A percentile compares a stretch with the other conserved stretches of the same genome.
These are phyloP conservation scores for Scortechinia acanthostroma DNA, from an alignment of 2,329 filamentous ascomycete species.

Conservation along the genomic window DNA sequence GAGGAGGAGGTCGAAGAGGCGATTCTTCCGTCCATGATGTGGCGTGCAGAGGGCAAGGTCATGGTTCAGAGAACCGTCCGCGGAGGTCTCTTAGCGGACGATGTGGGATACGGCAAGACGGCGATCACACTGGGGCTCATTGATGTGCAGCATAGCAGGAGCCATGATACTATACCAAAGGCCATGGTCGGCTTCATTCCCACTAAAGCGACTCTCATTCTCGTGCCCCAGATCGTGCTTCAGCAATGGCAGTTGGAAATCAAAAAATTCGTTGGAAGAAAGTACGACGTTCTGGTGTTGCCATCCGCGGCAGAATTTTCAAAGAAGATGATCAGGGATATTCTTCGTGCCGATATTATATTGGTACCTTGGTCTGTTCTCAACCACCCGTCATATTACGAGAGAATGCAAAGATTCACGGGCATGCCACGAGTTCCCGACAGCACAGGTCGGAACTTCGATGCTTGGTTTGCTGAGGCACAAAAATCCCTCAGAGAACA, in stretches of 20 bases:
- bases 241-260: slow-evolving; percentile 52
- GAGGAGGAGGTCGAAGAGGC: slow-evolving; percentile 51
- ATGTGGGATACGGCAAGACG: slow-evolving; percentile 64
- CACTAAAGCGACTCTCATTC: slow-evolving; percentile 47
- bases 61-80: slow-evolving; percentile 27
- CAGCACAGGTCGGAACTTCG: not conserved
- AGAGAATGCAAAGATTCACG: slow-evolving; percentile 27
- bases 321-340: slow-evolving; percentile 25
- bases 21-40: slow-evolving; percentile 36
- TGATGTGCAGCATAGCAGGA: slow-evolving; percentile 14
- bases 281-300: slow-evolving; percentile 35
- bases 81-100: slow-evolving; percentile 56
- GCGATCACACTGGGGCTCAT: slow-evolving; percentile 49
- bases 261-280: slow-evolving; percentile 32
- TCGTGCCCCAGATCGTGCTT: slow-evolving; percentile 45
- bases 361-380: slow-evolving; percentile 43
- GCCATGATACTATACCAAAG: slow-evolving; percentile 5
- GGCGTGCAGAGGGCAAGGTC: slow-evolving; percentile 48
- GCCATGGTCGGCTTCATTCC: slow-evolving; percentile 14
- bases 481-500: slow-evolving; percentile 11
- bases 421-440: not conserved
- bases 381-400: slow-evolving; percentile 33
- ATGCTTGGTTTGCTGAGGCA: not conserved
- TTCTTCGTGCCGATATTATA: slow-evolving; percentile 42
- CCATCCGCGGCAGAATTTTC: slow-evolving; percentile 24